Evolutionary conservation across 2,329 filamentous ascomycete species (phyloP).

Genomic region (Lizonia empirigonia): DNA sequence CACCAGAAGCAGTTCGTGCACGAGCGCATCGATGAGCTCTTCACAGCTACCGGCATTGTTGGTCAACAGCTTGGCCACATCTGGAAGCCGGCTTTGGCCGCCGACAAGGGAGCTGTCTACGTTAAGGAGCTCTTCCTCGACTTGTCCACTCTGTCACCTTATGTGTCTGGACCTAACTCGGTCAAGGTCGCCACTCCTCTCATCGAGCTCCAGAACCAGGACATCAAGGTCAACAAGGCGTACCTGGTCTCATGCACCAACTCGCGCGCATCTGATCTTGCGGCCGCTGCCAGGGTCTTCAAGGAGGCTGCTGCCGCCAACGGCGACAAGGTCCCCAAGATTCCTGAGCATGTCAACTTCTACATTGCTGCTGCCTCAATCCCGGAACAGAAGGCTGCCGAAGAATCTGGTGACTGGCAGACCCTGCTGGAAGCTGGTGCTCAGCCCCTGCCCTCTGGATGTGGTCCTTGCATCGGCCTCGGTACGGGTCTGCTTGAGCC

Average conservation of each 20-base stretch:
- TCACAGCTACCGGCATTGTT: constrained; percentile 51
- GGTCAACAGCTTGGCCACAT: constrained; percentile 44
- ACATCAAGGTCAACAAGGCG: constrained; percentile 81
- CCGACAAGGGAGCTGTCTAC: constrained; percentile 79
- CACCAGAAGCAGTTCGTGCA: constrained; percentile 71
- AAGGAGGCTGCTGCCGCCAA: constrained; percentile 69
- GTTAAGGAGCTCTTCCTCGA: constrained; percentile 83
- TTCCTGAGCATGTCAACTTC: constrained; percentile 77
- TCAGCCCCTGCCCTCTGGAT: constrained; percentile 70
- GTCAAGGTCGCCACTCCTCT: constrained; percentile 87
- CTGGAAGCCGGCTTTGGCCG: constrained; percentile 63
- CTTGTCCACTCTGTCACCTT: constrained; percentile 81
- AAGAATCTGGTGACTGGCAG: constrained; percentile 86
- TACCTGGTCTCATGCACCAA: constrained; percentile 94
- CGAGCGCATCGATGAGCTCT: constrained; percentile 72
- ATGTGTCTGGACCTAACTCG: constrained; percentile 85
- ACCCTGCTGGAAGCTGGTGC: constrained; percentile 80
- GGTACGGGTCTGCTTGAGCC: constrained; percentile 78
- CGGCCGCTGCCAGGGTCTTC: constrained; percentile 83
- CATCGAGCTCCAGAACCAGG: constrained; percentile 70
- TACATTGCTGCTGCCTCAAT: constrained; percentile 89
- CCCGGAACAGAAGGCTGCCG: constrained; percentile 75
- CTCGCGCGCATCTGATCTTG: constrained; percentile 78
- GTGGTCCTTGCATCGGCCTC: constrained; percentile 85
- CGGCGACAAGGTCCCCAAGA: constrained; percentile 67